Base-by-base conservation (phyloP, 495 filamentous ascomycete species). In the Parachaetomium inaequale region DNA sequence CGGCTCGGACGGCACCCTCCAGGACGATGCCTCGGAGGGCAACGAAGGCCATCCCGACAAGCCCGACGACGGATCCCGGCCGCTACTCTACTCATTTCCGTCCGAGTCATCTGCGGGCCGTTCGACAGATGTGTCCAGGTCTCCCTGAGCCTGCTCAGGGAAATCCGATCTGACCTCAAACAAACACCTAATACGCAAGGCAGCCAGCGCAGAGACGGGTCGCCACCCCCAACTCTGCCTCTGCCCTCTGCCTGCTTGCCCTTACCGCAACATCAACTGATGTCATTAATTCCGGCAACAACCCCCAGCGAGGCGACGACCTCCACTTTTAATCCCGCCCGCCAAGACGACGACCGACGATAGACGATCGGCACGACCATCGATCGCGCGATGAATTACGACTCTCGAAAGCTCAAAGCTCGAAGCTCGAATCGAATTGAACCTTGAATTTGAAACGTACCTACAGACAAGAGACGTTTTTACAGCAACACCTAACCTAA, bases 1-100 rank as follows among this genome's bases (percentile, higher is more conserved):
- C 40, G 52, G 53, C 19, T 72, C 70, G 11, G 70, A 69, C n/a
- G 64, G 65, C 38, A 72, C 70, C 8, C 68, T 72, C 10, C 66
- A 63, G 15, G 65, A 70, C 23, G 70, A 73, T n/a, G 28, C 32
- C 11, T 56, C 32, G 7, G 62, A 64, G 10, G 62, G 46, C 21
- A 23, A 55, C 4, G 17, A 61, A 31, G 52, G 36, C 34, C 36
- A 10, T 21, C 2, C 23, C 25, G 47, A 26, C 21, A 61, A 50
- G 25, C 50, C 31, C 29, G 42, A 43, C 32, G 54, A 56, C 14
- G 50, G 51, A 19, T 14, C 29, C 34, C 59, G 63, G 26, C 62
- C 58, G 45, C 63, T 55, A 28, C 63, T 58, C 15, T 62, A 65
- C 29, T 65, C 38, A 17, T 63, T 64, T 25, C 56, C 57, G 7